These are phyloP conservation scores for Nothophytophthora sp. DNA, from an alignment of 352 stramenopile genomes.

Conservation along the genomic window DNA sequence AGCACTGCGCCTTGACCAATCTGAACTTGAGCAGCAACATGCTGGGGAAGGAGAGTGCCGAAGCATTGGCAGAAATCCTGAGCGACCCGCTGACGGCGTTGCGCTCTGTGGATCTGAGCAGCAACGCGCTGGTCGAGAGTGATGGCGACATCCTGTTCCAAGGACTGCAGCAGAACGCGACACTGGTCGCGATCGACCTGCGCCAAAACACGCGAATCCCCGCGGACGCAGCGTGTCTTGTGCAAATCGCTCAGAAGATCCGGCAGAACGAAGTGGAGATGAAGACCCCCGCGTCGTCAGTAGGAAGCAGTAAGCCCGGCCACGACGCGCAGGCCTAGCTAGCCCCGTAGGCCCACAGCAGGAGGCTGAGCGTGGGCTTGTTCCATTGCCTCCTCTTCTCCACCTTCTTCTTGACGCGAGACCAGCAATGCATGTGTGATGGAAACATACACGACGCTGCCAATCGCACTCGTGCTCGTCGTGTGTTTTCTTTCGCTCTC, in stretches of 20 bases:
- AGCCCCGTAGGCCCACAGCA: no score
- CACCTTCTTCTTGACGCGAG: conserved; percentile 31
- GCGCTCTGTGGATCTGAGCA: conserved; percentile 78
- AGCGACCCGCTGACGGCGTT: conserved; percentile 62
- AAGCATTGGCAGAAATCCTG: conserved; percentile 74
- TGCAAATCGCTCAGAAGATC: conserved; percentile 73
- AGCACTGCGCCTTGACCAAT: conserved; percentile 62
- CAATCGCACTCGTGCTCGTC: not conserved
- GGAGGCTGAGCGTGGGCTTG: no score
- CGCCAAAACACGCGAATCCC: conserved; percentile 78
- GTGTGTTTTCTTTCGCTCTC: not conserved
- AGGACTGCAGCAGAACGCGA: conserved; percentile 62
- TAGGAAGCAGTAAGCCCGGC: not conserved
- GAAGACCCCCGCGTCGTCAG: conserved; percentile 26
- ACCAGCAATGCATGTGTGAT: conserved; percentile 63
- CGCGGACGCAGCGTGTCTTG: conserved; percentile 48
- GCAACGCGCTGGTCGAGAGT: conserved; percentile 69
- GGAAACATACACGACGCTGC: conserved; percentile 52
- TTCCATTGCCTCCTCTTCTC: conserved; percentile 6
- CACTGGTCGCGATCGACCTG: conserved; percentile 69
- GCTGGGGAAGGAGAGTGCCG: conserved; percentile 68
- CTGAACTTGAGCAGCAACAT: conserved; percentile 90
- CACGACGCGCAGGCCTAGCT: no score
- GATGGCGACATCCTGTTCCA: conserved; percentile 62
- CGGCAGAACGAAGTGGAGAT: conserved; percentile 73